Base-by-base conservation (phyloP, 345 rosid genomes). In the Rhizophora apiculata region DNA sequence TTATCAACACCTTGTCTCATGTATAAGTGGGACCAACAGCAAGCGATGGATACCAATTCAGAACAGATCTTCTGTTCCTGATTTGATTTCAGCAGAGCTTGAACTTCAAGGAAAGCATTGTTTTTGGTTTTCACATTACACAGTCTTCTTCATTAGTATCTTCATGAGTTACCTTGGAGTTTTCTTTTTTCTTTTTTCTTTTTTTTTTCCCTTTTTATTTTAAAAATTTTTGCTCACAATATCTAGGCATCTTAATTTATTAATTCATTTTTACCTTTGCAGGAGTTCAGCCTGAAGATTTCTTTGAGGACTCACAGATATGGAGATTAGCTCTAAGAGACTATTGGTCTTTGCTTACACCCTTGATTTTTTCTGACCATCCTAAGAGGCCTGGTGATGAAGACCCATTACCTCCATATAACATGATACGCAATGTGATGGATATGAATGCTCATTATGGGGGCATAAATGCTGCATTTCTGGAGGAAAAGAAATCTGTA, bases 351-450 rank as follows among this genome's bases (percentile, higher is more conserved):
- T 85, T 92, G 79, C 91, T 95, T 59, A 90, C 98, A 26, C 99
- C 99, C 8, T 70, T 95, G 74, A 95, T 95, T 63, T 95, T 95
- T 82, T 95, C 99, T 29, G 99, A 95, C 84, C 99, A 95, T 77
- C 99, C 99, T 13, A 95, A 95, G 82, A 90, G 99, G 80, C 99
- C 97, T 0, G 99, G 98, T 3, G 99, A 95, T 84, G 98, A 95
- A 79, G 99, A 90, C 74, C 99, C 98, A 27, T 81, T 87, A 66
- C 97, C 98, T 20, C 99, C 99, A 59, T 95, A 82, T 76, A 89
- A 92, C 84, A 92, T 95, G 98, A 76, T 95, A 69, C 97, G 97
- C 59, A 95, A 95, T 80, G 99, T 89, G 64, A 92, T 95, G 97
- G 99, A 92, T 82, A 90, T 95, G 99, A 90, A 86, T 82, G 97